Evolutionary conservation across 108 stramenopile species (phyloP).

Genomic region (Pseudonitzschia pungens): DNA sequence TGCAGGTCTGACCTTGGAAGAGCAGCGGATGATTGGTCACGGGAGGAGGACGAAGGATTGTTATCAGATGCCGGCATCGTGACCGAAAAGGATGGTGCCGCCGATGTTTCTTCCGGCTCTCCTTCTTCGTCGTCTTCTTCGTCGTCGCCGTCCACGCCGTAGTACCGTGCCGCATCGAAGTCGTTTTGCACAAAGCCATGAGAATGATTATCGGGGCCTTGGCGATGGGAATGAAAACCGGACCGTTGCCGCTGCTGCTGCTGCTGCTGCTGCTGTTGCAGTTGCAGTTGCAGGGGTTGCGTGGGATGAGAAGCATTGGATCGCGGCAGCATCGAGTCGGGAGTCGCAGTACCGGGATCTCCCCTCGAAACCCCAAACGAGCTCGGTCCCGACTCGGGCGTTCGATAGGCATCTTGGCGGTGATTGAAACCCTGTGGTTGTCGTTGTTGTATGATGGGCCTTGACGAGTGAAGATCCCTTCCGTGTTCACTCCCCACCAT

Average conservation of each 20-base stretch:
- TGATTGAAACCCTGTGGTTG: too few species aligned
- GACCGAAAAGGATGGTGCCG: neutral
- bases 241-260: neutral
- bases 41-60: too few species aligned
- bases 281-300: neutral
- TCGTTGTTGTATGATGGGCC: too few species aligned
- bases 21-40: too few species aligned
- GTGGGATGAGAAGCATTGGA: neutral
- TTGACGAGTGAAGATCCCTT: too few species aligned
- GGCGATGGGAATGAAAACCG: neutral
- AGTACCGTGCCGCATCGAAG: conserved; percentile 37
- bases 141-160: conserved; percentile 42
- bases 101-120: neutral
- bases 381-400: too few species aligned
- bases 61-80: neutral
- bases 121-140: conserved; percentile 2
- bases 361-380: too few species aligned
- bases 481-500: too few species aligned
- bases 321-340: neutral
- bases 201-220: neutral
- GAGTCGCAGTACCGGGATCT: too few species aligned
- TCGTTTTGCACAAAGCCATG: conserved; percentile 32
- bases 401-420: too few species aligned
- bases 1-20: too few species aligned
- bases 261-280: conserved; percentile 1